These are phyloP conservation scores for Nakaseomyces nivariensis DNA, from an alignment of 1,139 yeast genomes.

Conservation along the genomic window DNA sequence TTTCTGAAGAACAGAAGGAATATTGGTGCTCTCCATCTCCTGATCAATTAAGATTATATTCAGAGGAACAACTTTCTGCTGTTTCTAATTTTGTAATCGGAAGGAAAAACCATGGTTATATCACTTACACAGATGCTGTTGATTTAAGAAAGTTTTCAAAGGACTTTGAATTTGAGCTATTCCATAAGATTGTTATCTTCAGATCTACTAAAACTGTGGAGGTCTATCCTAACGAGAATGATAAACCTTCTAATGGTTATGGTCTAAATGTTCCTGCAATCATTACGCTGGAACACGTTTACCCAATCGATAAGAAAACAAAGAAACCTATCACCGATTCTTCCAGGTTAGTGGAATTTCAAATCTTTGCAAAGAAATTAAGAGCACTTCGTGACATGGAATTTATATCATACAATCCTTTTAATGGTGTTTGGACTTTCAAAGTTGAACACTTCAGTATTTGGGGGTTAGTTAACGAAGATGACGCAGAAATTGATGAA, in stretches of 20 bases:
- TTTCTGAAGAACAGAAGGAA: conserved; percentile 29
- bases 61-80: conserved; percentile 42
- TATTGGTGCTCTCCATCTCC: conserved; percentile 80
- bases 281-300: conserved; percentile 59
- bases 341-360: conserved; percentile 34
- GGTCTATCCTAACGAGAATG: conserved; percentile 50
- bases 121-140: conserved; percentile 62
- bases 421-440: conserved; percentile 70
- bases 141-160: conserved; percentile 50
- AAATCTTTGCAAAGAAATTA: conserved; percentile 41
- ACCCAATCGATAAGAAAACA: conserved; percentile 37
- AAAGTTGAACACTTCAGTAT: conserved; percentile 84
- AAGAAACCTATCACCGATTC: conserved; percentile 34
- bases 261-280: conserved; percentile 83
- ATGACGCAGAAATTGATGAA: conserved; percentile 45
- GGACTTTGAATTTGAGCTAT: conserved; percentile 36
- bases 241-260: conserved; percentile 56
- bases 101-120: conserved; percentile 63
- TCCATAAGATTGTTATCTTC: conserved; percentile 52
- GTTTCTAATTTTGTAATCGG: conserved; percentile 70
- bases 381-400: conserved; percentile 57
- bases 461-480: conserved; percentile 80
- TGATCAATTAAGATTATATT: conserved; percentile 39
- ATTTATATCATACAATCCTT: conserved; percentile 69
- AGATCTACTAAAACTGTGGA: conserved; percentile 46